Evolutionary conservation across 1,284 basidiomycete species (phyloP), one percentile per base, ranked within the genome.

Genomic region (Salmacisia buchloeana): DNA sequence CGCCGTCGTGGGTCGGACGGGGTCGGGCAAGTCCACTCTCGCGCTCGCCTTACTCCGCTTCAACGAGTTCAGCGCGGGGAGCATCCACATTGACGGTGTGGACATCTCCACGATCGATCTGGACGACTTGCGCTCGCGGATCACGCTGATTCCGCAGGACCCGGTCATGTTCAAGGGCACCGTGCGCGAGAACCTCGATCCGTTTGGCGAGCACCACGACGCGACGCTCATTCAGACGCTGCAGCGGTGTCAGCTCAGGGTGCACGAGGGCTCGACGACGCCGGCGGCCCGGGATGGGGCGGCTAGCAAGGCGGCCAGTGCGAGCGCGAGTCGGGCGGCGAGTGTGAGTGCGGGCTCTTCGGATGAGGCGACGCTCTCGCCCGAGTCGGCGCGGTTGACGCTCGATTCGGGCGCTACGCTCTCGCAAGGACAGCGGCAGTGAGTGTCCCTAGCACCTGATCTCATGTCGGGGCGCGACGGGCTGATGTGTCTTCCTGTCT

Each of bases 91-190:
- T 52, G 77, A 78, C 60, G 75, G 79, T 2, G 35, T 76, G 34
- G 79, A 82, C 72, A 87, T 87, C 63, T 70, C 81, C 13, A 76
- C 83, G 18, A 79, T 91, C 4, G 84, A 85, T 0, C 82, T 90
- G 31, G 81, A 84, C 38, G 81, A 82, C 18, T 81, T 92, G 9
- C 83, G 89, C 15, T 81, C 82, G 12, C 82, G 85, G 2, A 79
- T 91, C 10, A 88, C 88, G 13, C 83, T 91, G 35, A 88, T 91
- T 31, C 87, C 88, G 0, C 87, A 88, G 77, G 87, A 89, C 63
- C 85, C 83, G 25, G 83, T 84, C 2, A 78, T 88, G 25, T 88
- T 88, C 57, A 68, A 70, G 43, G 77, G 79, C 23, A 62, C 61
- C 10, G 46, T 62, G 1, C 46, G 61, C 13, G 46, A 56, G 21